Base-by-base conservation (phyloP, 352 stramenopile genomes). In the Phytophthora syringae region DNA sequence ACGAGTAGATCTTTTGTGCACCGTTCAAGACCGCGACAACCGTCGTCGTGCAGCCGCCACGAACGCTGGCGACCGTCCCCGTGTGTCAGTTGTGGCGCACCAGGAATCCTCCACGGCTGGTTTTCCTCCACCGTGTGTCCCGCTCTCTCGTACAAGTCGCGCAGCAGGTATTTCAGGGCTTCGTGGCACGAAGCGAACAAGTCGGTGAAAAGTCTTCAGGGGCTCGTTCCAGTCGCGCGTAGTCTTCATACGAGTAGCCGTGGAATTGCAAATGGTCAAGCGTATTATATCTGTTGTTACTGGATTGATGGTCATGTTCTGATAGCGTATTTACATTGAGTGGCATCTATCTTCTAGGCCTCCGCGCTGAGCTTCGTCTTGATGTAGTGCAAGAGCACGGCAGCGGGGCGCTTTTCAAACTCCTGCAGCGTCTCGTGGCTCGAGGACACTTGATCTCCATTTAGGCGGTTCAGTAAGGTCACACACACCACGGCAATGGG, bases 11-110 rank as follows among this genome's bases (percentile, higher is more conserved):
- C 58, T 86, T 86, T n/a, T 67, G 62, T 7, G 79, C 80, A 16
- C 84, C 80, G 30, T 85, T 79, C 7, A 95, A 63, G 6, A 97
- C 53, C 18, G 95, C 89, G 1, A 94, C 78, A 15, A 98, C 56
- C 1, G 88, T 95, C 21, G 85, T 90, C 0, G 86, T 96, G 24
- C 91, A 97, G 45, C 92, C 92, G 9, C 92, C 92, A n/a, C 96
- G 92, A 28, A 96, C 81, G 52, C 90, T 97, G 5, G 80, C 69
- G n/a, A 74, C 69, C 13, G 77, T 56, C 25, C 79, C 58, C 7
- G 65, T 69, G 24, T 66, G 45, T 5, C 37, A 25, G 32, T 84
- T 74, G 55, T 80, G 75, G 1, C 77, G 72, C 21, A 93, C 72
- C 5, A 97, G 54, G 49, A 83, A 94, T 0, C 85, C 87, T 34